Base-by-base conservation (phyloP, 1,284 basidiomycete species). In the Sutorius eximius region DNA sequence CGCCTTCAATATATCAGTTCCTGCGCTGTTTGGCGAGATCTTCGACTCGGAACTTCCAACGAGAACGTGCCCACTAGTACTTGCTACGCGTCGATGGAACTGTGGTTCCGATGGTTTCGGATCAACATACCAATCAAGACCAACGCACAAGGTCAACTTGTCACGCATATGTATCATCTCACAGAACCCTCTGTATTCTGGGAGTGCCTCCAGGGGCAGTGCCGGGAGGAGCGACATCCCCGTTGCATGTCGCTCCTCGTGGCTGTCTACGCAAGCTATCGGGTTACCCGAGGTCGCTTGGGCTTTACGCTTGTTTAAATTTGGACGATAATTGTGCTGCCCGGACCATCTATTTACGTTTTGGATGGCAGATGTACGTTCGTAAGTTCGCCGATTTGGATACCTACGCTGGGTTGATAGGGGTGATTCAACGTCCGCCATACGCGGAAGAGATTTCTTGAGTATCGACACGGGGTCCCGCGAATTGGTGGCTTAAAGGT, bases 1-100 rank as follows among this genome's bases (percentile, higher is more conserved):
- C 68, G 69, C 78, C 11, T 89, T 93, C 71, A 89, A 89, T 61
- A 81, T 86, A 0, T 86, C 89, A 5, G 70, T 87, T 45, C 61
- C 77, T 40, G 85, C 79, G 12, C 63, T 73, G 18, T 70, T 76
- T 33, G 83, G 85, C 10, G 78, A 79, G 46, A 74, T 86, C 42
- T 79, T 82, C 2, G 58, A 72, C 4, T 77, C 81, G 20, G 86
- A 80, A 32, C 81, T 90, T 24, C 89, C 82, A 11, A 83, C 82
- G 1, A 83, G 81, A 67, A 88, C 87, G 4, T 91, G 91, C 64
- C 74, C 69, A 24, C 74, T 88, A 0, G 73, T 88, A 58, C 80
- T 73, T 68, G 76, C 62, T 62, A 59, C 68, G 59, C 55, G 51
- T 45, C 41, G 79, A 76, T 53, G 68, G 66, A 12, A 76, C 82